A percentile compares a stretch with the other conserved stretches of the same genome.
phyloP scores from a whole-genome alignment of 306 rosid species.

The Pueraria montana region DNA sequence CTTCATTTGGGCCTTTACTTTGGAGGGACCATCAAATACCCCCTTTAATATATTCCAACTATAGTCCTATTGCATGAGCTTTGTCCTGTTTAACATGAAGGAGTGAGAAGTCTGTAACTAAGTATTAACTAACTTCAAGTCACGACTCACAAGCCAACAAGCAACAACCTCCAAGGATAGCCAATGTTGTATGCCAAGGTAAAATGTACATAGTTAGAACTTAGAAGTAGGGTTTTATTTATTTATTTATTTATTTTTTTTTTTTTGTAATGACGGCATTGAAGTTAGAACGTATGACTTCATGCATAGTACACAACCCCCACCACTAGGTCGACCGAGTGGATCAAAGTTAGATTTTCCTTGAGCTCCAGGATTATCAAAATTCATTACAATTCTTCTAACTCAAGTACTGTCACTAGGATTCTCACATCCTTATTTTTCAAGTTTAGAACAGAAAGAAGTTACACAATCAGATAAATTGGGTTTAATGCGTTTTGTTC shows the following conservation, averaged over 20 bases:
- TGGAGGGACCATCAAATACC: not conserved
- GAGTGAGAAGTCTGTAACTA: not conserved
- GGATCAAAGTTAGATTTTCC: not conserved
- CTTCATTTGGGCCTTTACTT: conserved; percentile 6
- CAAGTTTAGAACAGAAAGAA: conserved; percentile 8
- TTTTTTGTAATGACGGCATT: too few relatives aligned
- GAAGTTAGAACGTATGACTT: too few relatives aligned
- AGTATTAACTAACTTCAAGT: not conserved
- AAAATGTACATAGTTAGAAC: not conserved
- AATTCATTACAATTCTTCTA: not conserved
- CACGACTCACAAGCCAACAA: not conserved
- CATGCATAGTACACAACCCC: too few relatives aligned
- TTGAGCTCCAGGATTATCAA: not conserved
- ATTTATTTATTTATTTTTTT: too few relatives aligned
- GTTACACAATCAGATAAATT: not conserved
- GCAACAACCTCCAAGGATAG: not conserved
- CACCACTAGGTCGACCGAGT: too few relatives aligned
- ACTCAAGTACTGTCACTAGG: not conserved
- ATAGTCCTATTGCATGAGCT: not conserved
- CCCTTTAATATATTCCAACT: not conserved
- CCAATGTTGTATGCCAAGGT: conserved; percentile 24
- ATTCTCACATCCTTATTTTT: conserved; percentile 13
- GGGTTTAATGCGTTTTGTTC: not conserved
- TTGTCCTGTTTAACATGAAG: not conserved
- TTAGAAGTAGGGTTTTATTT: too few relatives aligned